Percentiles rank a stretch among this genome's conserved stretches.
phyloP scores from a whole-genome alignment of 371 early-diverging fungal genomes.

The Funneliformis caledonium region DNA sequence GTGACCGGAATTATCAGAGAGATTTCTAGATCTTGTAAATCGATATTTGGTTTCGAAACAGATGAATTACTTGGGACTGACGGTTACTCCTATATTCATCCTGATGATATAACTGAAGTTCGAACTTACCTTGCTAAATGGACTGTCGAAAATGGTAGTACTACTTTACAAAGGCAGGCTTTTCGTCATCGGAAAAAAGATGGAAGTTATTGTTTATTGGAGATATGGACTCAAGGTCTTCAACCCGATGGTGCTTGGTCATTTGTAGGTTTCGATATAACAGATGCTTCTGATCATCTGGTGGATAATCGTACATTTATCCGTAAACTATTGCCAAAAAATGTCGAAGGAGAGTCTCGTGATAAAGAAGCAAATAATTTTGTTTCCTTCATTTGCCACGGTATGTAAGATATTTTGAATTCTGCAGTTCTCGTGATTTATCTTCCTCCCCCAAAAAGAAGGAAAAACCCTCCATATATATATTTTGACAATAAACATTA shows the following conservation, averaged over 20 bases:
- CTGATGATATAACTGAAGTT: background rate
- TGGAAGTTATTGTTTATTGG: conserved; percentile 7
- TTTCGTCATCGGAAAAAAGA: conserved; percentile 9
- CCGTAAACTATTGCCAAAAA: background rate
- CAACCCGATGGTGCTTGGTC: conserved; percentile 7
- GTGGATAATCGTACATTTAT: conserved; percentile 2
- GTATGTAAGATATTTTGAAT: background rate
- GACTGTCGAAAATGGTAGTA: background rate
- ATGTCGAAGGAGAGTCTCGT: background rate
- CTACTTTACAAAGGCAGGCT: background rate
- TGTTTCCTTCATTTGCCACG: background rate
- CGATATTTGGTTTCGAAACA: background rate
- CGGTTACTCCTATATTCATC: conserved; percentile 14
- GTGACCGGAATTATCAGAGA: background rate
- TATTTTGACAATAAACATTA: too few relatives aligned
- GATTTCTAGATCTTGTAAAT: conserved; percentile 3
- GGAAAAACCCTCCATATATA: too few relatives aligned
- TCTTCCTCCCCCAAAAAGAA: too few relatives aligned
- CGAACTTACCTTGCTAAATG: background rate
- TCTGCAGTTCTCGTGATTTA: too few relatives aligned
- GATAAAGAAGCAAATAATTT: background rate
- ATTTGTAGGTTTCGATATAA: conserved; percentile 1
- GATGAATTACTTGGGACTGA: conserved; percentile 1
- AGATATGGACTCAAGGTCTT: conserved; percentile 8
- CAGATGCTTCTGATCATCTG: background rate